Evolutionary conservation across 805 yeast genomes (phyloP), one percentile per base, ranked within the genome.

Genomic region (Yarrowia phangngaensis): DNA sequence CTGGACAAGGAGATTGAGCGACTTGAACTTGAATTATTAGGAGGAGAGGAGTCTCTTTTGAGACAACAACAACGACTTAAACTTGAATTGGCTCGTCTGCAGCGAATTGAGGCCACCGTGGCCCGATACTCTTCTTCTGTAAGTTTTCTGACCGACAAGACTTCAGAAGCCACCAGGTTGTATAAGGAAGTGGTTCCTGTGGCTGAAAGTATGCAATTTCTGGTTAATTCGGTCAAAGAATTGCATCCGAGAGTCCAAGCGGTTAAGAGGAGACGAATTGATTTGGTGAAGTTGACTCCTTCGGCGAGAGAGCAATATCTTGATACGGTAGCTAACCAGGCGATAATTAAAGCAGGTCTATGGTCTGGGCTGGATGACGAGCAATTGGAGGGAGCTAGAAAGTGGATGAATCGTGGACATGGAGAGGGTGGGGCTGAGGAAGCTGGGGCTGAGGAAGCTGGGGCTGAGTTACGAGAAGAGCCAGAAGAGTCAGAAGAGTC

Each of bases 21-120:
- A 5, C 50, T 58, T 23, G 58, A 57, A 35, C 50, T 50, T 12
- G 51, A 52, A 8, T 34, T 55, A 13, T 52, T 41, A 22, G 35
- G 34, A 11, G 48, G 48, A 20, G 48, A 41, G 14, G 35, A 41
- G 35, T 20, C 29, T 12, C 16, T 41, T 11, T 26, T 41, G 48
- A 12, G 35, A 14, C 48, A 41, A 9, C 34, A 41, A 6, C 34
- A 29, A n/a, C 15, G 48, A 5, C 29, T 41, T 13, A 30, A 29
- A 16, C 20, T 29, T 16, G 48, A 41, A 19, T 16, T 41, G n/a
- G 23, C 16, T 13, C 20, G 48, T 3, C 35, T 41, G 12, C 32
- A 20, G 6, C 6, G 34, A 14, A 29, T 41, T 4, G 35, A 41
- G 9, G 35, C 28, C 20, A 41, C 48, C 14, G 35, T 29, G 22